phyloP scores from a whole-genome alignment of 2,329 filamentous ascomycete species.

The Cryphonectria naterciae region DNA sequence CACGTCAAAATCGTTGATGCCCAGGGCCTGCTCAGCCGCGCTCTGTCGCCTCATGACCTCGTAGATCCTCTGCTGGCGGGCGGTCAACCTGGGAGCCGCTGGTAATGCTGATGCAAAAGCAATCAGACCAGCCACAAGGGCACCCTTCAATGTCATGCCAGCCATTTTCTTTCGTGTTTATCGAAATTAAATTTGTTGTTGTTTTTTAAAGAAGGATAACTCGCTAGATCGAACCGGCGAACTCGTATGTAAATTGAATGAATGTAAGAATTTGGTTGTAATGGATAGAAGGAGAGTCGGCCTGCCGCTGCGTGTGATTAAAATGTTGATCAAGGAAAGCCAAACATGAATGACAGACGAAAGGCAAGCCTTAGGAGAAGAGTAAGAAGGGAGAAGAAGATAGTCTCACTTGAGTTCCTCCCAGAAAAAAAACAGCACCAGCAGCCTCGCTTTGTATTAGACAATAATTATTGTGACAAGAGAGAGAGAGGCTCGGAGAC shows the following conservation, averaged over 20 bases:
- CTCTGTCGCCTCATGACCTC: conserved; percentile 55
- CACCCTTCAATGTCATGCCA: conserved; percentile 49
- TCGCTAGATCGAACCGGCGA: conserved; percentile 33
- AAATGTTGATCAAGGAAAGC: conserved; percentile 39
- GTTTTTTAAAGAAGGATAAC: conserved; percentile 28
- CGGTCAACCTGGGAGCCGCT: conserved; percentile 47
- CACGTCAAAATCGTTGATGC: conserved; percentile 58
- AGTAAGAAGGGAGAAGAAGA: conserved; percentile 33
- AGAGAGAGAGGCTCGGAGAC: neutral
- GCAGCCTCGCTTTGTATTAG: conserved; percentile 54
- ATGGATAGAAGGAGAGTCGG: conserved; percentile 43
- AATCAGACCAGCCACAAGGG: conserved; percentile 49
- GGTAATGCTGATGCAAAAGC: conserved; percentile 53
- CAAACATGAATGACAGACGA: conserved; percentile 29
- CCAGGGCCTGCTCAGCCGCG: conserved; percentile 49
- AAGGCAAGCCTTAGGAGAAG: conserved; percentile 20
- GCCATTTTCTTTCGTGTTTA: conserved; percentile 41
- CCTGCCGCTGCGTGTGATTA: conserved; percentile 41
- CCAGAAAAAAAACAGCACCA: conserved; percentile 52
- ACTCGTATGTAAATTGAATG: conserved; percentile 29
- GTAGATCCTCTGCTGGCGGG: conserved; percentile 51
- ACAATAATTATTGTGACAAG: neutral
- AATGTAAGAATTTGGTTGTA: conserved; percentile 26
- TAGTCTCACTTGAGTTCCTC: conserved; percentile 33
- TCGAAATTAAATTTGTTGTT: neutral